Evolutionary conservation across 2,329 filamentous ascomycete species (phyloP).

Genomic region (Beauveria scarabaeidicola): DNA sequence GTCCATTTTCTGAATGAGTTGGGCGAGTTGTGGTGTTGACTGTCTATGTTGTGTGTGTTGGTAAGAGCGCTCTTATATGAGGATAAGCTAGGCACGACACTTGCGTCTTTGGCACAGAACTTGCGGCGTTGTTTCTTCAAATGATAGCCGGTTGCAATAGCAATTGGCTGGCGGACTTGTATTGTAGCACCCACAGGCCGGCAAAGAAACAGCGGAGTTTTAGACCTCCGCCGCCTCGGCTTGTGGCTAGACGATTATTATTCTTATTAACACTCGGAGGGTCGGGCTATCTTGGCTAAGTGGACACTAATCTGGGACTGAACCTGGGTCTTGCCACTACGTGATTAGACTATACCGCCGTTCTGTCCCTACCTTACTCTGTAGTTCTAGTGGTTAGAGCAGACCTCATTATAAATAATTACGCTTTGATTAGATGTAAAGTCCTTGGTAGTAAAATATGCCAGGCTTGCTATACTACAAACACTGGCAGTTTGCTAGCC

Average conservation of each 20-base stretch:
- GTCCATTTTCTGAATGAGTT: not conserved
- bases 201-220: not conserved
- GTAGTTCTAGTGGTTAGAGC: too few species aligned
- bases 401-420: too few species aligned
- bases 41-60: not conserved
- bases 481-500: not conserved
- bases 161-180: not conserved
- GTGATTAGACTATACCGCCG: not conserved
- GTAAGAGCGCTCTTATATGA: not conserved
- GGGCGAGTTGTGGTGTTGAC: not conserved
- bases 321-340: not conserved
- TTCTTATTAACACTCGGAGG: not conserved
- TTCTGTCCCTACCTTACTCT: too few species aligned
- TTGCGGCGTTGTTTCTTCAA: not conserved
- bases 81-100: not conserved
- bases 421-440: not conserved
- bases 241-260: not conserved
- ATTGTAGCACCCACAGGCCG: not conserved
- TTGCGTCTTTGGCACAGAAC: not conserved
- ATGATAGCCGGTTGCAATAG: not conserved
- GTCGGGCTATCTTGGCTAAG: not conserved
- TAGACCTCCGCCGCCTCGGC: not conserved
- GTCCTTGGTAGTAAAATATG: too few species aligned
- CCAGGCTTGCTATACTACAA: not conserved
- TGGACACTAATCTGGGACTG: not conserved